These are phyloP conservation scores for Lipomyces chichibuensis DNA, from an alignment of 805 yeast genomes.

Conservation along the genomic window DNA sequence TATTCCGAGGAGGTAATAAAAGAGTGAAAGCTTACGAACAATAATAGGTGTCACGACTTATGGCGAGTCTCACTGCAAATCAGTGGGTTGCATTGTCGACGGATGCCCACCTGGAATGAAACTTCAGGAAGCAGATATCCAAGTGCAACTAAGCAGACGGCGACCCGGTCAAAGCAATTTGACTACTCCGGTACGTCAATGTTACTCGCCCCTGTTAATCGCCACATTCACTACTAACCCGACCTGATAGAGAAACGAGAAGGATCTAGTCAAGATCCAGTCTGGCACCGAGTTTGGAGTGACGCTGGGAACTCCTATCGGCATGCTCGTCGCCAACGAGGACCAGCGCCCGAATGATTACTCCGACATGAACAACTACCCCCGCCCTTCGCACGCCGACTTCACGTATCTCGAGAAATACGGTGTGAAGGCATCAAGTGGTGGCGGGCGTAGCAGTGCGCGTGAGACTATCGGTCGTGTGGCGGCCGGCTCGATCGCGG, in stretches of 20 bases:
- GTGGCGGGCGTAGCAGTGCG: slow-evolving; percentile 97
- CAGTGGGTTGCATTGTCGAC: slow-evolving; percentile 97
- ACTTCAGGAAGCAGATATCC: slow-evolving; percentile 82
- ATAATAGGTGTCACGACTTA: slow-evolving; percentile 77
- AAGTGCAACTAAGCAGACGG: slow-evolving; percentile 94
- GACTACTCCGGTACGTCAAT: slow-evolving; percentile 67
- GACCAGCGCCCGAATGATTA: slow-evolving; percentile 98
- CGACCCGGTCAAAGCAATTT: slow-evolving; percentile 95
- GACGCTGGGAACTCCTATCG: slow-evolving; percentile 94
- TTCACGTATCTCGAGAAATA: slow-evolving; percentile 89
- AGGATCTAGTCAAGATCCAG: slow-evolving; percentile 89
- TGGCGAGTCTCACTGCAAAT: slow-evolving; percentile 97
- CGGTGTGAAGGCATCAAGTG: slow-evolving; percentile 90
- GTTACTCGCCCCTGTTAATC: neutral
- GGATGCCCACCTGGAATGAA: slow-evolving; percentile 96
- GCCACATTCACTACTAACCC: neutral
- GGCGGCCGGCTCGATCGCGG: slow-evolving; percentile 98
- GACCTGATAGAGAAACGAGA: slow-evolving; percentile 66
- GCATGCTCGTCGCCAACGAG: slow-evolving; percentile 87
- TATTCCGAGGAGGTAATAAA: neutral
- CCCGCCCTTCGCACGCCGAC: slow-evolving; percentile 98
- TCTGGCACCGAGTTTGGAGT: slow-evolving; percentile 90
- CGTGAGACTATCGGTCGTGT: slow-evolving; percentile 98
- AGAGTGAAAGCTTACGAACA: neutral
- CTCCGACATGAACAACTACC: slow-evolving; percentile 90